These are phyloP conservation scores for Cytospora paraplurivora DNA, from an alignment of 2,329 filamentous ascomycete species.

Conservation along the genomic window DNA sequence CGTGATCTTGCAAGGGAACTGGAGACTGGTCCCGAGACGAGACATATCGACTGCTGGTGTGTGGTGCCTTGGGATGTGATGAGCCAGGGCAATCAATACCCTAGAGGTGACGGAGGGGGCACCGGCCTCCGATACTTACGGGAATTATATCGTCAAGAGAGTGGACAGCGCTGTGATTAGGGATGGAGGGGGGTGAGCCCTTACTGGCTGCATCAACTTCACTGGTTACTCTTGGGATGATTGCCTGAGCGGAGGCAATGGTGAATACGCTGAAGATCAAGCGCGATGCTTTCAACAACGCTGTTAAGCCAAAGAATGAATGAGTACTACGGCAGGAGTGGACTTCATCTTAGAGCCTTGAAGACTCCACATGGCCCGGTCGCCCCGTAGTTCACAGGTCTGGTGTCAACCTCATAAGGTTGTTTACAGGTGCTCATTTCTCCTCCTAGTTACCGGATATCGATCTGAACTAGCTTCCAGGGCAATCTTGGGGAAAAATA, in stretches of 20 bases:
- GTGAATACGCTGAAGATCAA: neutral
- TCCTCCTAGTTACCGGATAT: no score
- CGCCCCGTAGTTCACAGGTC: no score
- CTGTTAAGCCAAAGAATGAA: constrained; percentile 4
- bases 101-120: constrained; percentile 26
- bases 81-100: constrained; percentile 34
- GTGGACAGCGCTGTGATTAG: constrained; percentile 32
- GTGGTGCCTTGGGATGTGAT: constrained; percentile 37
- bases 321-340: neutral
- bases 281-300: neutral
- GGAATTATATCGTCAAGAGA: constrained; percentile 30
- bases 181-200: constrained; percentile 34
- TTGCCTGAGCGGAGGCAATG: constrained; percentile 21
- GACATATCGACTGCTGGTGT: constrained; percentile 36
- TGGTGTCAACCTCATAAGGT: no score
- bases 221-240: constrained; percentile 2
- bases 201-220: constrained; percentile 35
- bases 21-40: constrained; percentile 28
- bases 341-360: no score
- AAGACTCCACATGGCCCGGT: no score
- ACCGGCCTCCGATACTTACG: constrained; percentile 30
- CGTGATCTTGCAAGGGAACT: constrained; percentile 36
- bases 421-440: no score
- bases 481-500: no score
- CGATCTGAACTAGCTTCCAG: no score